A percentile compares a stretch with the other conserved stretches of the same genome.
phyloP scores from a whole-genome alignment of 129 eudicot species.

The Arctium minus region DNA sequence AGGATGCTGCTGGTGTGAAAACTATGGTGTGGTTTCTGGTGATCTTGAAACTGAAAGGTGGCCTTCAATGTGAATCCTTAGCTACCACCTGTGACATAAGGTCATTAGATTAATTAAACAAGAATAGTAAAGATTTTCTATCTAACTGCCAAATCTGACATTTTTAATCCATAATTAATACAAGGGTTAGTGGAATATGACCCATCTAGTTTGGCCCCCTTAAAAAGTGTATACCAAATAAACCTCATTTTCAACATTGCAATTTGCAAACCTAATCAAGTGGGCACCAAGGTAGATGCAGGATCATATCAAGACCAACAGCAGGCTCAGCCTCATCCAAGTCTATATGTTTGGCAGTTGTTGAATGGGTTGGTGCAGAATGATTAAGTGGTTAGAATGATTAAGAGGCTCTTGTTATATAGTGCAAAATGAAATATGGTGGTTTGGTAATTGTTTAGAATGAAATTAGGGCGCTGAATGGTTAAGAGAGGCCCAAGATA shows the following conservation, averaged over 20 bases:
- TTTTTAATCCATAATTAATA: slow-evolving; percentile 5
- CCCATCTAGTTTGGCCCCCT: slow-evolving; percentile 14
- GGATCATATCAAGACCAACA: not conserved
- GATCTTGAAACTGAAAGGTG: not conserved
- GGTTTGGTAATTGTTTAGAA: too few species aligned
- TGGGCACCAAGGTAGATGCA: slow-evolving; percentile 6
- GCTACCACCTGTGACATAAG: slow-evolving; percentile 22
- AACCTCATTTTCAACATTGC: slow-evolving; percentile 25
- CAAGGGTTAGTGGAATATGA: slow-evolving; percentile 13
- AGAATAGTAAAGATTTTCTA: slow-evolving; percentile 5
- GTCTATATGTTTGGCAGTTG: too few species aligned
- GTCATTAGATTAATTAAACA: slow-evolving; percentile 11
- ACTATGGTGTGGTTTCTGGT: not conserved
- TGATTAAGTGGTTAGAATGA: too few species aligned
- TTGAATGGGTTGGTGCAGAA: too few species aligned
- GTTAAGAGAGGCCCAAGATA: too few species aligned
- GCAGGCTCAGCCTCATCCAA: not conserved
- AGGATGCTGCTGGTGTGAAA: slow-evolving; percentile 14
- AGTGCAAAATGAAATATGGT: too few species aligned
- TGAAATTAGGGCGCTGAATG: too few species aligned
- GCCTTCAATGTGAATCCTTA: slow-evolving; percentile 22
- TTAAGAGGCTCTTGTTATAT: too few species aligned
- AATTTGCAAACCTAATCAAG: slow-evolving; percentile 27
- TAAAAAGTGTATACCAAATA: slow-evolving; percentile 12
- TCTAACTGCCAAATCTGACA: not conserved